Base-by-base conservation (phyloP, 257 asterid species). In the Echium plantagineum region DNA sequence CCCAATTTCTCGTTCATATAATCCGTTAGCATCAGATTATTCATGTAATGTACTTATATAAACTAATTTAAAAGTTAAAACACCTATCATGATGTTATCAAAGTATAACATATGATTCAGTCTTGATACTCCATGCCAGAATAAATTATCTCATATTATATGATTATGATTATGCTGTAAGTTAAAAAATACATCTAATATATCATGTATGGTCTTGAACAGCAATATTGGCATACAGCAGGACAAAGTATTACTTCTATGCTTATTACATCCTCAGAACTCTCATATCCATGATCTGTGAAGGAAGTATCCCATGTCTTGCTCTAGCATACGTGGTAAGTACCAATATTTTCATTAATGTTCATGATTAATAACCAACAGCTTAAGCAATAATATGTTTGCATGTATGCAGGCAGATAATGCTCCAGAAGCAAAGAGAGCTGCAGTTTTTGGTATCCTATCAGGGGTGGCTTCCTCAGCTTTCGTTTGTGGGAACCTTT, bases 291-390 rank as follows among this genome's bases (percentile, higher is more conserved):
- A 90, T 90, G 95, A 75, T 74, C 38, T 74, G 81, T 52, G 95
- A 81, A 63, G 98, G 96, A 63, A 90, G 95, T 18, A 87, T 84
- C 22, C 90, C 81, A 60, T 83, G 77, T 69, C 85, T 90, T 62
- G 88, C 98, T 69, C 87, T 90, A 55, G 95, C 98, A 8, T 90
- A 85, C 56, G 96, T 85, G 89, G 98, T 90, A 72, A 61, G 28
- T 38, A 0, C 17, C 5, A n/a, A n/a, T n/a, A n/a, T n/a, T n/a
- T n/a, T n/a, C n/a, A 59, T 26, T 15, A 6, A 61, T 16, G 16
- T 10, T 47, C 30, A 10, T 42, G 17, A 42, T 42, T 10, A 13
- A 35, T 35, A 12, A 7, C 46, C 46, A 35, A 4, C 10, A 35
- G 13, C 3, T 28, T 28, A 35, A 35, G 13, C 10, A 35, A 9